Evolutionary conservation across 768 basidiomycete species (phyloP).

Genomic region (Sporobolomyces roseus): DNA sequence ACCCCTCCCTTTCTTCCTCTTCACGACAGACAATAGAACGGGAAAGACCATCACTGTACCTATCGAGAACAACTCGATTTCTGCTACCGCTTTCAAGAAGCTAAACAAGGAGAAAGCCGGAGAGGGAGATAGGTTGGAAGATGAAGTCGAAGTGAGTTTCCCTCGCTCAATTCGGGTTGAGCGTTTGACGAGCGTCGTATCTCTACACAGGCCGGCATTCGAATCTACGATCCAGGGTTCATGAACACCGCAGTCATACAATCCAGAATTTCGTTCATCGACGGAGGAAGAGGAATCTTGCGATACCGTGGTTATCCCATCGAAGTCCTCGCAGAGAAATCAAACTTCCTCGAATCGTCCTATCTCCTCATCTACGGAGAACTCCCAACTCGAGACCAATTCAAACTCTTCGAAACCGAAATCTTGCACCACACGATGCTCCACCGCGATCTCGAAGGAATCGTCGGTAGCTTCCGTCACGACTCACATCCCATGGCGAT

Average conservation of each 20-base stretch:
- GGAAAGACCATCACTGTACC: constrained; percentile 70
- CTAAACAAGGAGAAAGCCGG: constrained; percentile 51
- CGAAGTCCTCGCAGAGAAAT: constrained; percentile 77
- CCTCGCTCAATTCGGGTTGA: no score
- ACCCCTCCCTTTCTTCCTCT: not conserved
- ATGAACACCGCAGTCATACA: constrained; percentile 53
- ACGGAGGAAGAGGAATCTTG: constrained; percentile 61
- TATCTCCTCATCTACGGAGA: constrained; percentile 83
- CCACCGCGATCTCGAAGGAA: constrained; percentile 33
- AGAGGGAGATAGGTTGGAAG: constrained; percentile 30
- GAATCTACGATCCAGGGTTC: constrained; percentile 53
- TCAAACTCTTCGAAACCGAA: constrained; percentile 64
- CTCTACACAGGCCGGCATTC: constrained; percentile 10
- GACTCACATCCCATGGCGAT: constrained; percentile 89
- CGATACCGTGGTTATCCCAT: constrained; percentile 81
- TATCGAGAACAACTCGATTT: constrained; percentile 72
- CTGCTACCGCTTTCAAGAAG: constrained; percentile 79
- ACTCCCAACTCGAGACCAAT: constrained; percentile 64
- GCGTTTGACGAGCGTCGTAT: not conserved
- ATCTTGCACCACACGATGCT: constrained; percentile 65
- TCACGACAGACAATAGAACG: constrained; percentile 70
- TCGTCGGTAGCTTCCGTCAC: constrained; percentile 62
- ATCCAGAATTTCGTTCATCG: constrained; percentile 75
- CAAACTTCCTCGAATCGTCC: constrained; percentile 73
- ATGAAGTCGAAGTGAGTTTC: constrained; percentile 37